Evolutionary conservation across 352 stramenopile genomes (phyloP), one percentile per base, ranked within the genome.

Genomic region (Phytophthora foliorum): DNA sequence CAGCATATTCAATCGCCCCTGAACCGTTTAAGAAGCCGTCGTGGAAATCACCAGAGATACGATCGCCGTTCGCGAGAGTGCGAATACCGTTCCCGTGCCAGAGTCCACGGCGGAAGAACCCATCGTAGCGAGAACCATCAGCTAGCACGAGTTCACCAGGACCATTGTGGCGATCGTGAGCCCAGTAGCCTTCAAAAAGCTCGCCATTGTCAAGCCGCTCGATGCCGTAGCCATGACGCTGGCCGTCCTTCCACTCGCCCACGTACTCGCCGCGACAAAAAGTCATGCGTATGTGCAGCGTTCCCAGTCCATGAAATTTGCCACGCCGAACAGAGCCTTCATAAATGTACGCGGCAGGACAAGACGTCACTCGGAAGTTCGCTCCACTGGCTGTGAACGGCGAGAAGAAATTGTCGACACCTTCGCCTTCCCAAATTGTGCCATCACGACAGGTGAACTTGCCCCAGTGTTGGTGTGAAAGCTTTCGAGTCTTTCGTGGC

Each of bases 321-420:
- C 88, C 88, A 13, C 67, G 69, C 2, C 76, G 70, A 4, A 92
- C 73, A 2, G 86, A 69, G 0, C 86, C 88, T 39, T 77, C 65
- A 63, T 91, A 95, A 36, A 75, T 74, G 48, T 87, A 73, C 8
- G 69, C 68, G 3, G 76, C 68, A n/a, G 81, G 65, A 13, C 65
- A 65, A 0, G 75, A 82, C 0, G 85, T 86, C 13, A 95, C 72
- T 9, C 83, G 74, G 32, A 92, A 92, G 17, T 78, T 55, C 11
- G 74, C 66, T 3, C 88, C 82, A 3, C 74, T 91, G 1, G 86
- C 88, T 0, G 77, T 90, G 46, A 89, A 88, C 0, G 88, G 88
- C 6, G 82, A 92, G 58, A 95, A 95, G 61, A 90, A 92, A 65
- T 94, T 95, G 68, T 94, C 86, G 3, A 95, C 88, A 5, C 82